These are phyloP conservation scores for Daldinia bambusicola DNA, from an alignment of 495 filamentous ascomycete genomes.

Conservation along the genomic window DNA sequence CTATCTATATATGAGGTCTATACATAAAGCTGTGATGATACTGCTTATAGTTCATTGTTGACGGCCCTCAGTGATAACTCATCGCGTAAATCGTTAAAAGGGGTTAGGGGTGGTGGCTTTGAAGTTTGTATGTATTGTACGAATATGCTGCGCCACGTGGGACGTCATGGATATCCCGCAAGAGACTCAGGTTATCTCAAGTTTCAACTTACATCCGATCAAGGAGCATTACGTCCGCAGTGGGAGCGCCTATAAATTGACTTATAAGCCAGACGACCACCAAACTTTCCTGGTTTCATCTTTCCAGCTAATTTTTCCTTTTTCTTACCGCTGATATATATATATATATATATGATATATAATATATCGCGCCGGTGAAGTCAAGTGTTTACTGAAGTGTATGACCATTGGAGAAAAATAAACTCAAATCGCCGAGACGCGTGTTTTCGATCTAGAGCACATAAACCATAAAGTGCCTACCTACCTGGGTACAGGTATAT, in stretches of 20 bases:
- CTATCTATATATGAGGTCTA: too few relatives aligned
- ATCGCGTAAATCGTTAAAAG: too few relatives aligned
- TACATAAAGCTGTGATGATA: too few relatives aligned
- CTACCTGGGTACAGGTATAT: too few relatives aligned
- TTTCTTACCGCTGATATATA: neutral
- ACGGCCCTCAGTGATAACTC: too few relatives aligned
- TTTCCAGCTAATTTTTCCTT: neutral
- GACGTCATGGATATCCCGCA: constrained; percentile 11
- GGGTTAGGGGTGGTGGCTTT: too few relatives aligned
- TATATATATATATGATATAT: too few relatives aligned
- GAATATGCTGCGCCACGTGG: constrained; percentile 6
- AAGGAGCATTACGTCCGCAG: too few relatives aligned
- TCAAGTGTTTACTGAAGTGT: neutral
- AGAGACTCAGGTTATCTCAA: constrained; percentile 11
- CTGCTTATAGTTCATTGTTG: too few relatives aligned
- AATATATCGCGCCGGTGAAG: neutral
- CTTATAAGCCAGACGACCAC: neutral
- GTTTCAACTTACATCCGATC: too few relatives aligned
- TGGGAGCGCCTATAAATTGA: neutral
- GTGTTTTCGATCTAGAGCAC: neutral
- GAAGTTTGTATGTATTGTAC: too few relatives aligned
- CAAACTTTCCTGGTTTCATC: neutral
- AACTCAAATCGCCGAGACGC: neutral
- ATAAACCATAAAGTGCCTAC: neutral
- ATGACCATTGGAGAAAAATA: neutral